Evolutionary conservation across 345 rosid species (phyloP), one percentile per base, ranked within the genome.

Genomic region (Arabidopsis arenosa): DNA sequence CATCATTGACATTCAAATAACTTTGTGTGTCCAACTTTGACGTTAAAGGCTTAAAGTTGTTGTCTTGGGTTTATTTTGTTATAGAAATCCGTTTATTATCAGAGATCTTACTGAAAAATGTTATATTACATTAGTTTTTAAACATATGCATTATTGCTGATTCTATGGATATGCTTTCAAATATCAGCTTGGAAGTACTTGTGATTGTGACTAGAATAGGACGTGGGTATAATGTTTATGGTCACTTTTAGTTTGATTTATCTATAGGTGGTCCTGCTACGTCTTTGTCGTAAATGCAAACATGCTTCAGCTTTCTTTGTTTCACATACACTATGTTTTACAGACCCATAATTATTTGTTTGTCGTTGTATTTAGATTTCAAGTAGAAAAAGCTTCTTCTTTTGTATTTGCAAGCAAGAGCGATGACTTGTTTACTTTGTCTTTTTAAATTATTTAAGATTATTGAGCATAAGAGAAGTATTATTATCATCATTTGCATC

Each of bases 381-480:
- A 87, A 82, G 92, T 93, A 7, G 90, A 93, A 83, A 93, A 93
- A 87, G 89, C n/a, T n/a, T n/a, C n/a, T n/a, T n/a, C n/a, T n/a
- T n/a, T n/a, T n/a, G n/a, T n/a, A n/a, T n/a, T n/a, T n/a, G n/a
- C n/a, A n/a, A n/a, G n/a, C n/a, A n/a, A n/a, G n/a, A n/a, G n/a
- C n/a, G n/a, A n/a, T n/a, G n/a, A n/a, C n/a, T n/a, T n/a, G n/a
- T n/a, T n/a, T n/a, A n/a, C n/a, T n/a, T n/a, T n/a, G n/a, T n/a
- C n/a, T n/a, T n/a, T n/a, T n/a, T n/a, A n/a, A n/a, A n/a, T n/a
- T n/a, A n/a, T n/a, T n/a, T n/a, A n/a, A n/a, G n/a, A n/a, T n/a
- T n/a, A n/a, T n/a, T n/a, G n/a, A n/a, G n/a, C n/a, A n/a, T n/a
- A n/a, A n/a, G n/a, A n/a, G 21, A 18, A 18, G 21, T n/a, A n/a